A percentile compares a stretch with the other conserved stretches of the same genome.
These are phyloP conservation scores for Nyctanthes arbortristis DNA, from an alignment of 257 asterid genomes.

Conservation along the genomic window DNA sequence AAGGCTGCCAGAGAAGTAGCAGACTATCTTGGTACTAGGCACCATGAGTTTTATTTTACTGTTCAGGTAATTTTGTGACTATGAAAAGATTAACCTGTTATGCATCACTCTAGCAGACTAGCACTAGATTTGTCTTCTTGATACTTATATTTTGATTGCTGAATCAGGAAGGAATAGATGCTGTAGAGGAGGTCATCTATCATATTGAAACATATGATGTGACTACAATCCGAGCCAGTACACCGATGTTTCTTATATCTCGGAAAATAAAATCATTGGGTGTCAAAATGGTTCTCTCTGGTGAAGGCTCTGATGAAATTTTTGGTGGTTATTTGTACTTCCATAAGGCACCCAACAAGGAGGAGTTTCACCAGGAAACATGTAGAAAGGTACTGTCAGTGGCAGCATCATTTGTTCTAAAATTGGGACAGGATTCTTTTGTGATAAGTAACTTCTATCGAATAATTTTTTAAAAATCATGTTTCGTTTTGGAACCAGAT, in stretches of 20 bases:
- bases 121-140: conserved; percentile 17
- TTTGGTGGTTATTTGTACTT: conserved; percentile 97
- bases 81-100: background rate
- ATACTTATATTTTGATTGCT: conserved; percentile 28
- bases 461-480: background rate
- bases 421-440: background rate
- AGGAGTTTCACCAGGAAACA: conserved; percentile 91
- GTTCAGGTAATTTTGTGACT: conserved; percentile 67
- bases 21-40: conserved; percentile 90
- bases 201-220: conserved; percentile 96
- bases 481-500: background rate
- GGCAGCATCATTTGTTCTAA: background rate
- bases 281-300: conserved; percentile 97
- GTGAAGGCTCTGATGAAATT: conserved; percentile 99
- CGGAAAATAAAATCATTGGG: conserved; percentile 94
- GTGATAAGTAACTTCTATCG: background rate
- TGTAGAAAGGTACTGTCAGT: conserved; percentile 72
- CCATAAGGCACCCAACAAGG: conserved; percentile 98
- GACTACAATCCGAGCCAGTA: conserved; percentile 97
- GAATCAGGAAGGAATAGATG: conserved; percentile 96
- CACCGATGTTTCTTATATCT: conserved; percentile 98
- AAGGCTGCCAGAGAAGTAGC: conserved; percentile 98
- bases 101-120: background rate
- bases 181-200: conserved; percentile 93
- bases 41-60: conserved; percentile 91